Conservation (phyloP, 148 eudicot genomes). For the Camellia lanceoleosa region DNA sequence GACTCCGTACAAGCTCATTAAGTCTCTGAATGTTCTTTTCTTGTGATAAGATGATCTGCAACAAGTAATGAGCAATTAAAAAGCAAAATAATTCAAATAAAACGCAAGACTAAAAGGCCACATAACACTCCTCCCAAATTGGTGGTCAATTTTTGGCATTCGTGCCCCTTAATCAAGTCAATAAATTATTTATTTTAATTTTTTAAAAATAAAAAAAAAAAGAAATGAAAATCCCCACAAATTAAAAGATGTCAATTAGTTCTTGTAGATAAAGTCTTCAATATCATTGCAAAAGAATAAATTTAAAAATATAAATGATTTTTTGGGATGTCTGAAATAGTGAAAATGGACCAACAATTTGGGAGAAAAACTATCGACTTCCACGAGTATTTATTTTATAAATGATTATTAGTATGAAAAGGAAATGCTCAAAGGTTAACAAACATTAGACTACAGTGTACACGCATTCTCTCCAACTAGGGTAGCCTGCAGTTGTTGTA, state of each 20-base stretch:
- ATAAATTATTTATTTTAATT: too few relatives aligned
- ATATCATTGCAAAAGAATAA: too few relatives aligned
- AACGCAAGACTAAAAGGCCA: conserved; percentile 5
- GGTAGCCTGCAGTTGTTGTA: too few relatives aligned
- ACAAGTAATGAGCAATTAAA: background rate
- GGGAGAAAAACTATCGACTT: background rate
- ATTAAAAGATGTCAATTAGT: background rate
- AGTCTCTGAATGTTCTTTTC: conserved; percentile 88
- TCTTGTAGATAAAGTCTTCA: too few relatives aligned
- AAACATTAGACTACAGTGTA: too few relatives aligned
- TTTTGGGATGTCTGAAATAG: background rate
- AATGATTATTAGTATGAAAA: background rate
- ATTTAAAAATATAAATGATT: too few relatives aligned
- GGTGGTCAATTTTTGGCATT: too few relatives aligned
- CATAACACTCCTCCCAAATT: too few relatives aligned
- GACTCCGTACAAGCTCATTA: conserved; percentile 64
- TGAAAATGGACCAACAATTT: background rate
- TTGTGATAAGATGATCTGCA: conserved; percentile 87
- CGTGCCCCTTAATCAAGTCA: too few relatives aligned
- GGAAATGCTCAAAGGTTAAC: background rate
- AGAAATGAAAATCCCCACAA: background rate
- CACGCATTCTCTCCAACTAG: too few relatives aligned
- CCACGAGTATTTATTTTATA: background rate
- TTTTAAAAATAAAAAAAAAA: too few relatives aligned
- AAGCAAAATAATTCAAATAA: background rate